These are phyloP conservation scores for Phyllosticta citrichinensis DNA, from an alignment of 2,329 filamentous ascomycete genomes.

Conservation along the genomic window DNA sequence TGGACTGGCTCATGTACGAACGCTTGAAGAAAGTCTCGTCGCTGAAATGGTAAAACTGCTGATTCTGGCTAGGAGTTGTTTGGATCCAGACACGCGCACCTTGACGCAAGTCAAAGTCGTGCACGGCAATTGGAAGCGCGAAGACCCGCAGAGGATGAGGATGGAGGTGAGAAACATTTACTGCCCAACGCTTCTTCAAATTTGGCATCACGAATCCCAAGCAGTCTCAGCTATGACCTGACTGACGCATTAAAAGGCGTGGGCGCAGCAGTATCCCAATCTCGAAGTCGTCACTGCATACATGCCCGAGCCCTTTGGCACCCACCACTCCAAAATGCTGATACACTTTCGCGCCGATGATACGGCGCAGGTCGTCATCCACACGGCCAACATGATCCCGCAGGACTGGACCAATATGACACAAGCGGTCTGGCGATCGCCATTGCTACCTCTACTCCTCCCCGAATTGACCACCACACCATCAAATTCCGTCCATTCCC, in stretches of 20 bases:
- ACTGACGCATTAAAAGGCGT: constrained; percentile 37
- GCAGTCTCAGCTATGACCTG: background rate
- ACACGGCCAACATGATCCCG: constrained; percentile 85
- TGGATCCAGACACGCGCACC: constrained; percentile 46
- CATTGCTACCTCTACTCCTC: constrained; percentile 48
- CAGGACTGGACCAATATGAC: constrained; percentile 84
- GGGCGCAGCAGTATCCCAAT: constrained; percentile 53
- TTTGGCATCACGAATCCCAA: background rate
- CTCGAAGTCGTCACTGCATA: constrained; percentile 62
- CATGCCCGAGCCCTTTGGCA: constrained; percentile 77
- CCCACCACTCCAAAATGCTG: constrained; percentile 81
- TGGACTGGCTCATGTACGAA: constrained; percentile 49
- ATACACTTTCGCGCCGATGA: constrained; percentile 70
- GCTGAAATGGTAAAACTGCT: constrained; percentile 19
- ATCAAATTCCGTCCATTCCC: background rate
- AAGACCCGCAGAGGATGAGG: constrained; percentile 48
- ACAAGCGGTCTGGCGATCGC: constrained; percentile 72
- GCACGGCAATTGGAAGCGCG: constrained; percentile 58
- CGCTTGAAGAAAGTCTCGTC: background rate
- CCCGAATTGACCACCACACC: background rate
- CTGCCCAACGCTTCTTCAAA: constrained; percentile 3
- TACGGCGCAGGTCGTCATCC: constrained; percentile 67
- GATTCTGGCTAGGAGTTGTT: constrained; percentile 19
- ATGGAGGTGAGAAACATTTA: constrained; percentile 43
- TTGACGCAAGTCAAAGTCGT: constrained; percentile 48